These are phyloP conservation scores for Aspergillus sojae DNA, from an alignment of 2,329 filamentous ascomycete genomes.

Conservation along the genomic window DNA sequence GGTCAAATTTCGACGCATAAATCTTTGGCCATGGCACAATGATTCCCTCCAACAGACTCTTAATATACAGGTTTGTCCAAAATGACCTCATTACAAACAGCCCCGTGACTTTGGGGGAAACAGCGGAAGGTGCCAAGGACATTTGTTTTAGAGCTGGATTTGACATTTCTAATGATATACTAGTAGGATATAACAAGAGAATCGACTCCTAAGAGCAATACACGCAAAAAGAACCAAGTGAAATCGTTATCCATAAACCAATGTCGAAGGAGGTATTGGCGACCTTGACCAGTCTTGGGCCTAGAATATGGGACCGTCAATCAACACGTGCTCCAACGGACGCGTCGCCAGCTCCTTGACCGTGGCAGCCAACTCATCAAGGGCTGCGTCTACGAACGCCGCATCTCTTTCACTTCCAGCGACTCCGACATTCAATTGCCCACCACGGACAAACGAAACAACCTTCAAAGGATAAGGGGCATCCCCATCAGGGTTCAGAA, in stretches of 20 bases:
- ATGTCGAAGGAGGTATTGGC: too few relatives aligned
- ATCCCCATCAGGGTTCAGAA: conserved; percentile 61
- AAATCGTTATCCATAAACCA: background rate
- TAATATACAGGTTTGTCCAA: background rate
- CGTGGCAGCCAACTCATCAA: conserved; percentile 53
- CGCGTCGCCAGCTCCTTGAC: conserved; percentile 40
- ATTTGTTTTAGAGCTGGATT: background rate
- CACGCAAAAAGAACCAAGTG: background rate
- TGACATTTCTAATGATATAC: background rate
- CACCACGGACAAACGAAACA: conserved; percentile 53
- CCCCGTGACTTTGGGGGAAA: background rate
- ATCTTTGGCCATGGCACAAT: background rate
- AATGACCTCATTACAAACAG: background rate
- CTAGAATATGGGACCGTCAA: background rate
- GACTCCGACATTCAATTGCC: conserved; percentile 64
- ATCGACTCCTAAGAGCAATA: background rate
- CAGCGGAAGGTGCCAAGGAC: background rate
- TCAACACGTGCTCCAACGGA: background rate
- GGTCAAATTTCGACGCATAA: background rate
- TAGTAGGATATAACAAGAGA: background rate
- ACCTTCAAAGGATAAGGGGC: conserved; percentile 35
- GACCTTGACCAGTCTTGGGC: too few relatives aligned
- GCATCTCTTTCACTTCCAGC: conserved; percentile 54
- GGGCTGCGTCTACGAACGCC: conserved; percentile 52
- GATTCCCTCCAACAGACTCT: background rate